These are phyloP conservation scores for Phytophthora sansomeana DNA, from an alignment of 352 stramenopile genomes.

Conservation along the genomic window DNA sequence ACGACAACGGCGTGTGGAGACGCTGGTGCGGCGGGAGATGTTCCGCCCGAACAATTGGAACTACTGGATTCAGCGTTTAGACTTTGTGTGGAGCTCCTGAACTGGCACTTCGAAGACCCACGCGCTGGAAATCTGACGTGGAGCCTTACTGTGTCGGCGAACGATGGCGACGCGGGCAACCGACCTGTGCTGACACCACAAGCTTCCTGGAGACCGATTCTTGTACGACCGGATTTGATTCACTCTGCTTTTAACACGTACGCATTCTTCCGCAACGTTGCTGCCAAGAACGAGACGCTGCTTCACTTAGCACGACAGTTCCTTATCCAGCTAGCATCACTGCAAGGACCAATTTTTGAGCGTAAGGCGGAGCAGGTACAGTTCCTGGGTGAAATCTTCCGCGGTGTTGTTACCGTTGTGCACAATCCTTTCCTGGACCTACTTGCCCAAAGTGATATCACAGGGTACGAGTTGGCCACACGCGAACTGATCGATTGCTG, in stretches of 20 bases:
- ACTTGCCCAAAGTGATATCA: conserved; percentile 65
- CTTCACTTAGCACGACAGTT: conserved; percentile 85
- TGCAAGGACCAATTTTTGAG: conserved; percentile 78
- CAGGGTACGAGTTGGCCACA: conserved; percentile 72
- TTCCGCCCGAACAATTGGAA: conserved; percentile 73
- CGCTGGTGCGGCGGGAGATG: conserved; percentile 25
- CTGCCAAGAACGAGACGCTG: conserved; percentile 71
- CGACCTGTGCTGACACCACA: conserved; percentile 60
- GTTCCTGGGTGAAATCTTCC: conserved; percentile 78
- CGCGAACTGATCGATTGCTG: conserved; percentile 88
- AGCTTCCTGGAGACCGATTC: conserved; percentile 71
- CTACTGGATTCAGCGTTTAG: conserved; percentile 80
- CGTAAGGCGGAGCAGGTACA: conserved; percentile 68
- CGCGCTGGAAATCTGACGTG: conserved; percentile 69
- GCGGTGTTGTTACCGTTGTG: conserved; percentile 65
- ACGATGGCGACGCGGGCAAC: conserved; percentile 39
- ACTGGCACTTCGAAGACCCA: conserved; percentile 77
- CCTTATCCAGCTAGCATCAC: conserved; percentile 78
- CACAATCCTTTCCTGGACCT: conserved; percentile 82
- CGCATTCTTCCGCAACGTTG: conserved; percentile 76
- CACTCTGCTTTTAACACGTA: conserved; percentile 90
- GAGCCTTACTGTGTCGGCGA: conserved; percentile 57
- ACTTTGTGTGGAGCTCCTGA: conserved; percentile 81
- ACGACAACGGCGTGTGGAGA: conserved; percentile 59
- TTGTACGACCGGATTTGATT: conserved; percentile 79